A percentile compares a stretch with the other conserved stretches of the same genome.
phyloP scores from a whole-genome alignment of 148 eudicot genomes.

The Nyssa sinensis region DNA sequence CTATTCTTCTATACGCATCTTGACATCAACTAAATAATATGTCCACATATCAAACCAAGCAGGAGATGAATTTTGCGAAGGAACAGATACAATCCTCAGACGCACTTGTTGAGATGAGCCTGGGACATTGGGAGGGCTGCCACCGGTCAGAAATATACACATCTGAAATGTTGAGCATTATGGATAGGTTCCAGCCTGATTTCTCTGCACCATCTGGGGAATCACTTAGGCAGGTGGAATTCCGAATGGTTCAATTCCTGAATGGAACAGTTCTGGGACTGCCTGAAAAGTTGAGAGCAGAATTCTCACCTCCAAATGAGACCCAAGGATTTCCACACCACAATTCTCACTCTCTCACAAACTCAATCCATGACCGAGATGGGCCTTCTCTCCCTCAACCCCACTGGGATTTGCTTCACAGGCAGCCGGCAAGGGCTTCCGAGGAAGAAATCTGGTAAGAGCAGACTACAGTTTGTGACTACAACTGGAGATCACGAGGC shows the following conservation, averaged over 20 bases:
- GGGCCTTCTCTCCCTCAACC: conserved; percentile 47
- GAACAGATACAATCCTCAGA: conserved; percentile 75
- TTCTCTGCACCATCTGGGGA: conserved; percentile 91
- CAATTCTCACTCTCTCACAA: conserved; percentile 34
- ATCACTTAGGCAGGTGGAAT: conserved; percentile 92
- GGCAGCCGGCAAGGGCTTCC: conserved; percentile 55
- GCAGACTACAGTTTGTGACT: conserved; percentile 89
- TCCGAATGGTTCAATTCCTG: conserved; percentile 84
- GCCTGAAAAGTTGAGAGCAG: conserved; percentile 70
- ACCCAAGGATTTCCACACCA: conserved; percentile 47
- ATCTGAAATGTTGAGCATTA: conserved; percentile 53
- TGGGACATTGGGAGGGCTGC: conserved; percentile 96
- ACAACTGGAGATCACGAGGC: conserved; percentile 75
- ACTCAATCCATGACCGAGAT: conserved; percentile 45
- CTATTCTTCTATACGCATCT: not conserved
- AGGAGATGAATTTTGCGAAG: conserved; percentile 82
- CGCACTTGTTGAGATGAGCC: conserved; percentile 84
- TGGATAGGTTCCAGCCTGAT: conserved; percentile 84
- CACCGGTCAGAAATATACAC: conserved; percentile 75
- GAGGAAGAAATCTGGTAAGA: conserved; percentile 87
- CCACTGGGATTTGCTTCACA: conserved; percentile 72
- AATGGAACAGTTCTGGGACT: conserved; percentile 57
- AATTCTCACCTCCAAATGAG: conserved; percentile 72
- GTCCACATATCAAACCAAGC: conserved; percentile 15
- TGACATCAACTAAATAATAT: conserved; percentile 1